Percentiles rank a stretch among this genome's conserved stretches.
Conservation (phyloP, 768 basidiomycete genomes). For the Boletus reticuloceps region DNA sequence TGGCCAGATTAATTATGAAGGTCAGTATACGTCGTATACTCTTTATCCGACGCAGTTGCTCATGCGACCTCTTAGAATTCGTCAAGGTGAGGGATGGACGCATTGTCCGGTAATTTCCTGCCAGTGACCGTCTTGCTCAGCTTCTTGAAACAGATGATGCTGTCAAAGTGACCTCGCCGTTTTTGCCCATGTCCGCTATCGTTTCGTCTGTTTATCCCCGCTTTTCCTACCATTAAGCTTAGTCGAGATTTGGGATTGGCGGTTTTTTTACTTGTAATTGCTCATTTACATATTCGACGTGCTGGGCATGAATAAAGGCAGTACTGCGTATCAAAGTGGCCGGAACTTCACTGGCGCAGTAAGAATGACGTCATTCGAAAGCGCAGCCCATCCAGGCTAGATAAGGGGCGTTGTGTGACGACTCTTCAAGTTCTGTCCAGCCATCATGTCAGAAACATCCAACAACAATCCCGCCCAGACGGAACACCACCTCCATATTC, state of each 20-base stretch:
- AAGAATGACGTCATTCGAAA: slow-evolving; percentile 16
- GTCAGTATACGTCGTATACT: slow-evolving; percentile 42
- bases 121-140: slow-evolving; percentile 6
- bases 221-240: not conserved
- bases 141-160: slow-evolving; percentile 58
- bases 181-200: slow-evolving; percentile 17
- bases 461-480: not conserved
- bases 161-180: slow-evolving; percentile 50
- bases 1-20: slow-evolving; percentile 89
- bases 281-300: not conserved
- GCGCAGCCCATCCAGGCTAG: not conserved
- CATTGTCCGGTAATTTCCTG: not conserved
- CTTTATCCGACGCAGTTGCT: not conserved
- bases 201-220: slow-evolving; percentile 2
- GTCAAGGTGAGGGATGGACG: slow-evolving; percentile 51
- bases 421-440: not conserved
- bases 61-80: slow-evolving; percentile 52
- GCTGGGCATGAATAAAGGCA: no score
- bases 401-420: slow-evolving; percentile 6
- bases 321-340: no score
- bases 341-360: not conserved
- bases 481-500: slow-evolving; percentile 48
- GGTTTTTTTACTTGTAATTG: slow-evolving; percentile 7
- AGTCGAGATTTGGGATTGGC: not conserved
- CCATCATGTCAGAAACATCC: slow-evolving; percentile 15